Evolutionary conservation across 1,284 basidiomycete genomes (phyloP), one percentile per base, ranked within the genome.

Genomic region (Rhodotorula glutinis): DNA sequence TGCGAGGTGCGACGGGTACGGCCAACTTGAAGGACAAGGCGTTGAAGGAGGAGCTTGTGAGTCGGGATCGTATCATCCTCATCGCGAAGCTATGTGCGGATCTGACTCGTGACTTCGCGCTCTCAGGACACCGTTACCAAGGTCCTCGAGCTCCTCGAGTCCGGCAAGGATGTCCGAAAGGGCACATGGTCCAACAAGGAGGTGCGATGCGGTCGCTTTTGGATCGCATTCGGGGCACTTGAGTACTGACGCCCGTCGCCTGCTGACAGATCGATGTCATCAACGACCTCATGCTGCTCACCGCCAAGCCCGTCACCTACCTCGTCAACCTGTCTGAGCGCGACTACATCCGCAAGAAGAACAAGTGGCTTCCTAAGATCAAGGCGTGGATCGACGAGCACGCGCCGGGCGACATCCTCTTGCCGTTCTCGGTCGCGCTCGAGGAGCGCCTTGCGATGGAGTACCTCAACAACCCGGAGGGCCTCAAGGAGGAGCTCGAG

Each of bases 341-440:
- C 74, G 96, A 99, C 80, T 99, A 92, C 77, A 82, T 92, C 66
- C 87, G 96, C 70, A 97, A 96, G 82, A 98, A 98, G 88, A 98
- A 98, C 84, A 98, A 98, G 83, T 98, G 95, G 89, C 82, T 98
- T 38, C 85, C 94, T 30, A 97, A 97, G 82, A 98, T 98, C 85
- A 97, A 98, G 80, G 90, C 83, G 33, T 99, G 96, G 95, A 97
- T 99, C 77, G 94, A 98, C 81, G 85, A 88, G 77, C 87, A 98
- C 83, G 98, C 98, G 82, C 88, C 94, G 2, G 96, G 96, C 67
- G 96, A 99, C 78, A 85, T 86, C 30, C 85, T 99, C 73, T 97
- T 99, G 75, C 96, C 96, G 17, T 98, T 98, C 84, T 96, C 92
- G 29, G 96, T 98, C 60, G 86, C 94, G 2, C 84, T 98, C 59